Base-by-base conservation (phyloP, 1,284 basidiomycete species). In the Cryptococcus sp. region DNA sequence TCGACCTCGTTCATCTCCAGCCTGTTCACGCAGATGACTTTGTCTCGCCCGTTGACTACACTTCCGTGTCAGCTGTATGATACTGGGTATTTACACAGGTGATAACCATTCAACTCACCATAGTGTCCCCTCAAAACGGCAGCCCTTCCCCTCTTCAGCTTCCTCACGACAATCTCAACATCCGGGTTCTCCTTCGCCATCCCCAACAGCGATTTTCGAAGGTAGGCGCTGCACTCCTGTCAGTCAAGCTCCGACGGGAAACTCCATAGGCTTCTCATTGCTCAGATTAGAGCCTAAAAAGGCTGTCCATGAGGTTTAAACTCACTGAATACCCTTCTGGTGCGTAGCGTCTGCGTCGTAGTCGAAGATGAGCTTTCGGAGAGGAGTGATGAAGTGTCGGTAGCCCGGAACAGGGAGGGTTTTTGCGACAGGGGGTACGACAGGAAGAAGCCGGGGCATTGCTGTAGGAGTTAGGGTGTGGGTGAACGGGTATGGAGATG, bases 1-100 rank as follows among this genome's bases (percentile, higher is more conserved):
- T 59, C 64, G 35, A 80, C 75, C 44, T 76, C 67, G 51, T 71
- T 66, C 11, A 69, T 65, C 40, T 75, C 72, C 51, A 80, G 59
- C 38, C 65, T 67, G 62, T 78, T 77, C 37, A 80, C 76, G 65
- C 77, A 79, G 54, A 80, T 78, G 53, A 79, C 78, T 63, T 80
- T 80, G 59, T 78, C 78, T 45, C 79, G 67, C 35, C 78, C 78
- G 59, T 79, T 79, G 52, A 75, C 79, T 80, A 59, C 11, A 2
- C 40, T 23, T 5, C 11, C 2, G 45, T 37, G 28, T 33, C 28
- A 33, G 28, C 28, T 33, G 9, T 9, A 33, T 9, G 28, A 4
- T 4, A 9, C 28, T 7, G 37, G 28, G 28, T 33, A 33, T 33
- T 9, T 5, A 33, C 5, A 33, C 4, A 5, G 12, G 46, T 18